Conservation (phyloP, 2,329 filamentous ascomycete species). For the Tolypocladium sp. region DNA sequence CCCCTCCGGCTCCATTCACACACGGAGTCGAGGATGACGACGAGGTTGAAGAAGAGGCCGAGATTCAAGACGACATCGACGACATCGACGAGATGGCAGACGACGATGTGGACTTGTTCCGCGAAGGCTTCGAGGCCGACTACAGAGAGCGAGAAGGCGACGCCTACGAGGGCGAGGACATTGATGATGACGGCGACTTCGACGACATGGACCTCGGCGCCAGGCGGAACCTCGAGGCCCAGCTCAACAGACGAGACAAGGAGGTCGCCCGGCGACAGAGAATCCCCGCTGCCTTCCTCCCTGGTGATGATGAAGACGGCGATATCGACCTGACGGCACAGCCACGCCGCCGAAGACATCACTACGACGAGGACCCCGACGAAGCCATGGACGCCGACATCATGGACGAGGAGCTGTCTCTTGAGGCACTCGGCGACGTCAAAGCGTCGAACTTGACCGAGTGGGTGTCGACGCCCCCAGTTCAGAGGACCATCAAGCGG, state of each 20-base stretch:
- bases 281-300: conserved; percentile 65
- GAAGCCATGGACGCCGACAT: conserved; percentile 89
- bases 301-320: conserved; percentile 76
- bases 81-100: conserved; percentile 77
- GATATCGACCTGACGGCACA: conserved; percentile 79
- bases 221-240: conserved; percentile 62
- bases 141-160: conserved; percentile 61
- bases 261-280: conserved; percentile 58
- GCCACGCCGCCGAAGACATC: conserved; percentile 73
- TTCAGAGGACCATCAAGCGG: conserved; percentile 85
- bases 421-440: conserved; percentile 85
- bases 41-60: conserved; percentile 61
- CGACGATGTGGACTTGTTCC: conserved; percentile 72
- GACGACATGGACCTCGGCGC: conserved; percentile 58
- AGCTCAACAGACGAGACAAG: conserved; percentile 64
- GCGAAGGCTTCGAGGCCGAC: conserved; percentile 62
- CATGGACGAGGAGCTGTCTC: conserved; percentile 88
- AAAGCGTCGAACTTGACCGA: conserved; percentile 91
- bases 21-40: conserved; percentile 63
- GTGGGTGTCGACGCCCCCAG: conserved; percentile 84
- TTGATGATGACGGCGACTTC: conserved; percentile 72
- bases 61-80: conserved; percentile 64
- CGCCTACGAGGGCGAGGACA: conserved; percentile 57
- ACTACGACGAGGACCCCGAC: conserved; percentile 90
- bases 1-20: conserved; percentile 49